Base-by-base conservation (phyloP, 139 green algal species). In the Tetradesmus lagerheimii region DNA sequence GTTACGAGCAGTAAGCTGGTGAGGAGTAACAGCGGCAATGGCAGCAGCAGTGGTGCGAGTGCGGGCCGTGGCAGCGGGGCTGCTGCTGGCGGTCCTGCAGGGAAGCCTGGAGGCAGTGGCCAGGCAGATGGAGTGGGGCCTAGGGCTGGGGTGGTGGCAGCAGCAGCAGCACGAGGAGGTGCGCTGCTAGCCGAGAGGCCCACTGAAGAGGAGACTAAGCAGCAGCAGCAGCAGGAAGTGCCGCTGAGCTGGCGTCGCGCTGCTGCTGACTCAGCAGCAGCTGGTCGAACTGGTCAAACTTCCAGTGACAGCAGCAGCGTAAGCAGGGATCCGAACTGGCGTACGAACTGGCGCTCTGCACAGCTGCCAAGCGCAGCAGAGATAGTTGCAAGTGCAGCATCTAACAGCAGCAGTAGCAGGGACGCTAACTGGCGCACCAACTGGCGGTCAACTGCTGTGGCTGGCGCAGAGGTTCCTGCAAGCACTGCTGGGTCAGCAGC, bases 51-150 rank as follows among this genome's bases (percentile, higher is more conserved):
- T 38, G 57, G 53, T 6, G 82, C 50, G 11, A 35, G 35, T 38
- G 57, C 6, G 11, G 15, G 20, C 15, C 50, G 31, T 45, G 80
- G 31, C 20, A 38, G 71, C 0, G 57, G 20, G 0, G 57, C 23
- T 12, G 23, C 25, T 71, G 57, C 57, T 9, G 57, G 57, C 0
- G 57, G 57, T 0, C 57, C 25, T 71, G 57, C 57, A 71, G 57
- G 57, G 31, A 71, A 71, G 57, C 16, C 45, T 47, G 80, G 80
- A 29, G 57, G 53, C 20, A n/a, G 53, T 57, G 38, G 31, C 11
- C 20, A n/a, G 25, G 82, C 35, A 29, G 82, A 25, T 37, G 82
- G 82, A 29, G 82, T 74, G 31, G 81, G 64, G 79, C 39, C n/a
- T 34, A 85, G 41, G 79, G 75, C 34, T n/a, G 53, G 81, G 11